Conservation (phyloP, 768 basidiomycete species). For the Thelephora aurantiotincta region DNA sequence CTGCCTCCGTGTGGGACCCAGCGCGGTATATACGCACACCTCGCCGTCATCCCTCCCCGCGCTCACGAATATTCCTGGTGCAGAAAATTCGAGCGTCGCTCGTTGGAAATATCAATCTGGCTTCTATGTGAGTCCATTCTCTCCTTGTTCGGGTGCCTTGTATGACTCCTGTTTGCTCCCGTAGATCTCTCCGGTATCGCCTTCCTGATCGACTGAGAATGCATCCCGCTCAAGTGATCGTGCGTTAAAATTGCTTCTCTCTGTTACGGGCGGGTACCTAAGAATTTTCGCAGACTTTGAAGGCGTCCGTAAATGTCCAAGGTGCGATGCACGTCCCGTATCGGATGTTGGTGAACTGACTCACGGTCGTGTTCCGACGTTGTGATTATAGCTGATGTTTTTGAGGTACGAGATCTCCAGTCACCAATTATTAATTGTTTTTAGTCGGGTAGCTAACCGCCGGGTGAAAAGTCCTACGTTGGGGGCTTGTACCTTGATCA, state of each 20-base stretch:
- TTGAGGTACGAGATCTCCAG: conserved; percentile 39
- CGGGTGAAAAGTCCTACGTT: conserved; percentile 44
- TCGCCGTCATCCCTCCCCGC: conserved; percentile 1
- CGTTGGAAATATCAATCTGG: conserved; percentile 62
- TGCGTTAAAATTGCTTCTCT: not conserved
- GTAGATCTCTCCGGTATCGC: conserved; percentile 48
- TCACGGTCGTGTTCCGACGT: not conserved
- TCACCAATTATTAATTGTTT: not conserved
- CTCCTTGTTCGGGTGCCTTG: not conserved
- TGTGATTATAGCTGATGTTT: conserved; percentile 48
- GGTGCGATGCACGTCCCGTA: conserved; percentile 22
- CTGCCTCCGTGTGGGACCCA: conserved; percentile 59
- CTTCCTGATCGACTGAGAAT: conserved; percentile 47
- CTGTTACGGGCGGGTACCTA: too few relatives aligned
- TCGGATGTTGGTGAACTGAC: not conserved
- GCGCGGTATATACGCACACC: conserved; percentile 32
- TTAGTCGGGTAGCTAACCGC: not conserved
- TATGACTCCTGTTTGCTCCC: not conserved
- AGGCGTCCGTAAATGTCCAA: conserved; percentile 58
- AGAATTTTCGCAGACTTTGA: conserved; percentile 24
- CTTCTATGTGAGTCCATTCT: conserved; percentile 37
- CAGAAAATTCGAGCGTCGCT: conserved; percentile 72
- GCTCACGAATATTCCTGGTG: not conserved
- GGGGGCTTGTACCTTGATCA: conserved; percentile 68
- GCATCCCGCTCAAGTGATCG: conserved; percentile 58